Evolutionary conservation across 768 basidiomycete species (phyloP), one percentile per base, ranked within the genome.

Genomic region (Mycena polygramma): DNA sequence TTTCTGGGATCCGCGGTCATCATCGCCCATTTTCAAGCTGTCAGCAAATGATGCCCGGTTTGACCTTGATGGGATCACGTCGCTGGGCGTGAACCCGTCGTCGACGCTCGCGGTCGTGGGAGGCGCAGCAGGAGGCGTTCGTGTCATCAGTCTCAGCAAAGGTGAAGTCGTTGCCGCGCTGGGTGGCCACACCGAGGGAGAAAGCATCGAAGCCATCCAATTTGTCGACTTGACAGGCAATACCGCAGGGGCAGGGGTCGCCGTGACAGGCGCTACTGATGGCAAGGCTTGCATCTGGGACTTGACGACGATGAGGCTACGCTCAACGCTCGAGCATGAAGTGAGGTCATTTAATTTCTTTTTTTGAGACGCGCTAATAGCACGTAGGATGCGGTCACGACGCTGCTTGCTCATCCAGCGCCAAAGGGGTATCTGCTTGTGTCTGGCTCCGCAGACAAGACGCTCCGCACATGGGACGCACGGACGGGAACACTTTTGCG

Each of bases 241-340:
- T 7, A 83, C 73, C 10, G 80, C 83, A 5, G 87, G 87, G 5
- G 85, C 88, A 9, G 89, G 89, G 10, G 89, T 94, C 22, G 91
- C 91, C 14, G 90, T 95, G 0, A 95, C 94, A 2, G 97, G 94
- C 14, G 96, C 90, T 7, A 98, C 97, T 6, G 98, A 99, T 77
- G 96, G 96, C 0, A 97, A 95, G 77, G 93, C 91, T 20, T 95
- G 94, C 75, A 91, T 98, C 41, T 99, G 97, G 96, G 98, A 99
- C 81, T 85, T 97, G 51, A 87, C 87, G 58, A 97, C 95, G 30
- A 94, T 94, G 87, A 87, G 93, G 70, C 78, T 96, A 60, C 88
- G 98, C 65, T 87, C 92, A 20, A 96, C 94, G 17, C 82, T 98
- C 8, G 85, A 92, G 71, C 97, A 99, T 76, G 84, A 91, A 79